Evolutionary conservation across 73 alveolate genomes (phyloP).

Genomic region (Symbiodinium pilosum): DNA sequence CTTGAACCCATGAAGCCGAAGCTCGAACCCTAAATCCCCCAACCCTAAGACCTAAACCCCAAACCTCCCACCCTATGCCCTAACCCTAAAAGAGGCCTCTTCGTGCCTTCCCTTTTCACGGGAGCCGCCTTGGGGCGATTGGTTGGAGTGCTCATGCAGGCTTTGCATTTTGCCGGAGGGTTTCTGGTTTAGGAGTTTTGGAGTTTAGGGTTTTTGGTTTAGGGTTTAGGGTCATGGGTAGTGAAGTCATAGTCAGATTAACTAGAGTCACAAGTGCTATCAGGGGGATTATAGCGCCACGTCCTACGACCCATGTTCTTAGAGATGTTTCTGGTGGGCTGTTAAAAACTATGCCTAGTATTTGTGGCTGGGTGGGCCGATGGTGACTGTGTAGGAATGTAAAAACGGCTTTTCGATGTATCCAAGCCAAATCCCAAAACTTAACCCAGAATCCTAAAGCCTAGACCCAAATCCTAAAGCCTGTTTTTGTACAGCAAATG

Average conservation of each 20-base stretch:
- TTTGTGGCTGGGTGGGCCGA: too few relatives aligned
- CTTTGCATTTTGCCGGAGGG: neutral
- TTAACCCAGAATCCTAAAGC: neutral
- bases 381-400: too few relatives aligned
- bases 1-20: too few relatives aligned
- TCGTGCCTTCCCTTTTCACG: conserved; percentile 88
- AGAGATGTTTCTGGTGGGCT: too few relatives aligned
- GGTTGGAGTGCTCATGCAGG: conserved; percentile 77
- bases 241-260: too few relatives aligned
- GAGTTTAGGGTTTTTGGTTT: neutral
- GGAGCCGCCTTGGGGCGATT: conserved; percentile 85
- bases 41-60: neutral
- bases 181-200: neutral
- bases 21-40: neutral
- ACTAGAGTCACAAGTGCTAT: too few relatives aligned
- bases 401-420: neutral
- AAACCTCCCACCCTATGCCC: neutral
- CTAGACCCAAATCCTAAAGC: neutral
- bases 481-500: too few relatives aligned
- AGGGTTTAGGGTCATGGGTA: too few relatives aligned
- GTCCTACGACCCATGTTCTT: too few relatives aligned
- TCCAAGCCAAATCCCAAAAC: neutral
- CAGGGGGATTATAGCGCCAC: too few relatives aligned
- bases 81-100: conserved; percentile 25
- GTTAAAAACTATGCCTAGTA: too few relatives aligned